phyloP scores from a whole-genome alignment of 2,329 filamentous ascomycete genomes.

The Fusarium torreyae region DNA sequence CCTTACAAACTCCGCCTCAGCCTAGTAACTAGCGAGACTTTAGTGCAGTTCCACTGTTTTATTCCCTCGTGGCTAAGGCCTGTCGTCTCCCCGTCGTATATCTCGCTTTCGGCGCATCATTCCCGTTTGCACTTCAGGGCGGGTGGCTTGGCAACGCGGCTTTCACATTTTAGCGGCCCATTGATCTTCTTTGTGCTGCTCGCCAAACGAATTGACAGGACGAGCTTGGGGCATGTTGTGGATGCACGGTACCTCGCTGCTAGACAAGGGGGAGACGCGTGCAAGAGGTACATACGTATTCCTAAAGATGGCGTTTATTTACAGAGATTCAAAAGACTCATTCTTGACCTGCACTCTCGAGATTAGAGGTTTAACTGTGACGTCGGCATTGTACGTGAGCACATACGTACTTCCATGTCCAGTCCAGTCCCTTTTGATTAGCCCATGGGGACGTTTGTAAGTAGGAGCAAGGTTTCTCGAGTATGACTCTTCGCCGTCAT shows the following conservation, averaged over 20 bases:
- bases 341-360: constrained; percentile 4
- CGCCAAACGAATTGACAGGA: constrained; percentile 8
- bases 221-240: constrained; percentile 11
- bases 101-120: constrained; percentile 44
- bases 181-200: neutral
- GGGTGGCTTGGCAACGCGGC: constrained; percentile 40
- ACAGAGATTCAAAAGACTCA: neutral
- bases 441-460: constrained; percentile 33
- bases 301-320: constrained; percentile 3
- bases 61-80: constrained; percentile 27
- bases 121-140: constrained; percentile 29
- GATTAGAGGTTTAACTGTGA: constrained; percentile 24
- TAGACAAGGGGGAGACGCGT: constrained; percentile 23
- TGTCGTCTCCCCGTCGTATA: constrained; percentile 42
- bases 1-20: constrained; percentile 17
- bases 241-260: constrained; percentile 28
- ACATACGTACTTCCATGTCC: constrained; percentile 37
- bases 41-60: constrained; percentile 29
- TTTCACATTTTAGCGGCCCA: constrained; percentile 7
- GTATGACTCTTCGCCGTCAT: constrained; percentile 44
- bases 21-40: neutral
- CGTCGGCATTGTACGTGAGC: constrained; percentile 45
- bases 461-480: constrained; percentile 32
- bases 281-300: constrained; percentile 32
- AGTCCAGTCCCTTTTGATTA: constrained; percentile 12